Evolutionary conservation across 78 protist species (phyloP), one percentile per base, ranked within the genome.

Genomic region (Blattamonas nauphoetae): DNA sequence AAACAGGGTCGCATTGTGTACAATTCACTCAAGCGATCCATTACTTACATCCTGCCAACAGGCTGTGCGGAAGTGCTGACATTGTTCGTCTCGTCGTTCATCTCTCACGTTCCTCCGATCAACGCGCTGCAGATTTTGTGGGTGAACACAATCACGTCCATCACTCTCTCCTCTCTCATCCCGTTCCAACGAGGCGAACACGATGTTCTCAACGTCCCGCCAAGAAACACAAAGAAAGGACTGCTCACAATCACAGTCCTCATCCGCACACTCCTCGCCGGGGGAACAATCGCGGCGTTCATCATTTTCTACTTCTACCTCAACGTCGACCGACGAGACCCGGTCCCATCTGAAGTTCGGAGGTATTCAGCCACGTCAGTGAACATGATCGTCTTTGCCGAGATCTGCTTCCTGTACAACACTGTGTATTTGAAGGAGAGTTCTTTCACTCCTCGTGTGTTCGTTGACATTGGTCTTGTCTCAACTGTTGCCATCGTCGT

Each of bases 1-100:
- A 95, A 92, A 87, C 96, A 96, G 64, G 98, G 97, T 42, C 90
- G 95, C 34, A 46, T 91, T 1, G 92, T 95, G 88, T 93, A 88
- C 91, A 81, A 84, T 87, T 92, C 92, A 92, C 88, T 86, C 79
- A 91, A 91, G 90, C 87, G 86, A 43, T 92, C 92, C 89, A 90
- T 95, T 42, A 92, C 94, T 42, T 95, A 92, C 90, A 91, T 91
- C 34, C 87, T 95, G 80, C 89, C 95, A 2, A 89, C 94, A 71
- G 92, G 91, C 91, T 88, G 92, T 29, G 94, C 94, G 6, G 94
- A 93, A 81, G 94, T 93, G 11, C 91, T 86, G 32, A 79, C 38
- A 3, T 41, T 1, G 41, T 85, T 81, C 86, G 77, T 92, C 88
- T 86, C 85, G 84, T 0, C 87, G 35, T 1, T 5, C 77, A 1